Percentiles rank a stretch among this genome's conserved stretches.
Conservation (phyloP, 2,329 filamentous ascomycete genomes). For the Karstenula rhodostoma region DNA sequence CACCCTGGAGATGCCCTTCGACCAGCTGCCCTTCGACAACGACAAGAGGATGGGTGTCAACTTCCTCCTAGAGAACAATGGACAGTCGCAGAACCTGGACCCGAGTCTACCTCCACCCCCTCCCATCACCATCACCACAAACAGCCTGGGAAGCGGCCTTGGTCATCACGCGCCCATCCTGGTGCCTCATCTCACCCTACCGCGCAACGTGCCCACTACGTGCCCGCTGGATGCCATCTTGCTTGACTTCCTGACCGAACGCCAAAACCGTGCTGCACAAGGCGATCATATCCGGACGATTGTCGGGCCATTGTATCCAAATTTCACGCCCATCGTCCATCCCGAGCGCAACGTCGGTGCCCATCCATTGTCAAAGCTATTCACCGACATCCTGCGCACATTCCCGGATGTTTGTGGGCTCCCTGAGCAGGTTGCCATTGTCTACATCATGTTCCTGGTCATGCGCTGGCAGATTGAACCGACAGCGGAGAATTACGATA, state of each 20-base stretch:
- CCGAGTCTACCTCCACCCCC: conserved; percentile 57
- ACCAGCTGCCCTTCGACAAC: conserved; percentile 37
- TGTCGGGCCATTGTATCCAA: conserved; percentile 80
- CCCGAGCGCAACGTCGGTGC: conserved; percentile 68
- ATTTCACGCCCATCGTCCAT: conserved; percentile 79
- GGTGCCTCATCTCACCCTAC: conserved; percentile 48
- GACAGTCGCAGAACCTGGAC: conserved; percentile 51
- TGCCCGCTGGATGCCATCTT: conserved; percentile 82
- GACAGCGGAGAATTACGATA: conserved; percentile 79
- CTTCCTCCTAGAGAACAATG: conserved; percentile 72
- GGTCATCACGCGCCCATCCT: conserved; percentile 41
- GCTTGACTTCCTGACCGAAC: conserved; percentile 77
- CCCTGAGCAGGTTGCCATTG: conserved; percentile 81
- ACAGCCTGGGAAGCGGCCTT: conserved; percentile 32
- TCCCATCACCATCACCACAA: conserved; percentile 30
- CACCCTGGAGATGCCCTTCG: conserved; percentile 40
- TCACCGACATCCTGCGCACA: conserved; percentile 84
- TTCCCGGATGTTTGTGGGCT: conserved; percentile 81
- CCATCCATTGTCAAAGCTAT: conserved; percentile 83
- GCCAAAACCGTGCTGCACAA: conserved; percentile 70
- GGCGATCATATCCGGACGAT: conserved; percentile 71
- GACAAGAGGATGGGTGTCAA: conserved; percentile 74
- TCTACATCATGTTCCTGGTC: conserved; percentile 86
- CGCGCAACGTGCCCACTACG: conserved; percentile 69
- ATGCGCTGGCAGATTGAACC: conserved; percentile 85